Evolutionary conservation across 148 eudicot species (phyloP), one percentile per base, ranked within the genome.

Genomic region (Diospyros kaki): DNA sequence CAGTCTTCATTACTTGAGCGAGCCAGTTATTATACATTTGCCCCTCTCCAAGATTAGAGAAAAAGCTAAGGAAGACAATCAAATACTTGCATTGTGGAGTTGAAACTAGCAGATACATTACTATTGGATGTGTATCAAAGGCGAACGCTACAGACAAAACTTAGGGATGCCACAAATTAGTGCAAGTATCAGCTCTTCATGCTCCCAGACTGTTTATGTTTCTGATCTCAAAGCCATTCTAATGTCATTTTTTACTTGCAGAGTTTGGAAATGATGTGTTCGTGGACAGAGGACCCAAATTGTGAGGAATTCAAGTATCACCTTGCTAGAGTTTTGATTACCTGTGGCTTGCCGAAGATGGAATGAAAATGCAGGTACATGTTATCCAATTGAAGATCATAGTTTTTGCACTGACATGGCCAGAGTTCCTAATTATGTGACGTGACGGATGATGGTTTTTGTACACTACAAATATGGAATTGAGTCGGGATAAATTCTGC

Each of bases 51-150:
- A 83, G 55, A 44, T 83, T 3, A 80, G 86, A 56, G 78, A 83
- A 10, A 80, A 68, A 77, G 86, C 81, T 80, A 18, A 38, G 75
- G 6, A 75, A 74, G 50, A 59, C 83, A 7, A 69, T 83, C 11
- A 75, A 83, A 64, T 63, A 79, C 67, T 74, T 83, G 83, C 83
- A 81, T 3, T 80, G 80, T 42, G 79, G 75, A 58, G 83, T 79
- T 4, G 79, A 80, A 12, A 74, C 71, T 48, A 77, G 76, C 68
- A 71, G 81, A 83, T 83, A 80, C 61, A 83, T 83, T 10, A 80
- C 86, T 46, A 83, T 66, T 5, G 86, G 86, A 60, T 77, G 83
- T 66, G 79, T 83, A 3, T 79, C 74, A 71, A 83, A 83, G 81
- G 86, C 74, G 11, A 66, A 68, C 43, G 63, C 39, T 1, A 66